phyloP scores from a whole-genome alignment of 2,329 filamentous ascomycete species.

The Phyllosticta paracitricarpa region DNA sequence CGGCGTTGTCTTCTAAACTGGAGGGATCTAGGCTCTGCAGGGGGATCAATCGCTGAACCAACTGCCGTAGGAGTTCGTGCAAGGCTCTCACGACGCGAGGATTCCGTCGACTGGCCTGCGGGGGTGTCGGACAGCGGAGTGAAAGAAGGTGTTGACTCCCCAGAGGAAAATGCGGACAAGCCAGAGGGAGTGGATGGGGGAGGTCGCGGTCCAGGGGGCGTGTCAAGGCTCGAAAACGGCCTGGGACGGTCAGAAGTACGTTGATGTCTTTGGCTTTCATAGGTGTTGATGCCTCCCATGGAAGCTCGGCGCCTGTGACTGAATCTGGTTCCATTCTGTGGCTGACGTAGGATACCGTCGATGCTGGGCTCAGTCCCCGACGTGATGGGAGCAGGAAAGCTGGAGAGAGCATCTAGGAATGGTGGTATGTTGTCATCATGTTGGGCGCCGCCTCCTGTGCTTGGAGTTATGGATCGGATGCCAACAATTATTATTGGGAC shows the following conservation, averaged over 20 bases:
- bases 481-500: constrained; percentile 62
- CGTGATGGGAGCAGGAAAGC: constrained; percentile 36
- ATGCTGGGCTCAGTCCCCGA: constrained; percentile 38
- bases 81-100: constrained; percentile 32
- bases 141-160: constrained; percentile 33
- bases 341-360: constrained; percentile 42
- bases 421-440: constrained; percentile 37
- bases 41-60: constrained; percentile 33
- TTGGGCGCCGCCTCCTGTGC: constrained; percentile 29
- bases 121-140: constrained; percentile 26
- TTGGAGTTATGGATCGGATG: constrained; percentile 53
- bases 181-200: constrained; percentile 53
- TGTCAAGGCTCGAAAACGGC: constrained; percentile 39
- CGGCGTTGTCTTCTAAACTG: constrained; percentile 41
- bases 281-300: constrained; percentile 42
- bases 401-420: constrained; percentile 42
- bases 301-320: constrained; percentile 44
- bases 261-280: constrained; percentile 45
- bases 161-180: constrained; percentile 45
- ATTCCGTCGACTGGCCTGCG: constrained; percentile 21
- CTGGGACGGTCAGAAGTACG: constrained; percentile 32
- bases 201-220: constrained; percentile 48
- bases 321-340: constrained; percentile 46
- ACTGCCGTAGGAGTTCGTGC: constrained; percentile 19
- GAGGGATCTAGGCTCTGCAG: constrained; percentile 26